A percentile compares a stretch with the other conserved stretches of the same genome.
phyloP scores from a whole-genome alignment of 495 filamentous ascomycete genomes.

The Umbilicaria muhlenbergii region DNA sequence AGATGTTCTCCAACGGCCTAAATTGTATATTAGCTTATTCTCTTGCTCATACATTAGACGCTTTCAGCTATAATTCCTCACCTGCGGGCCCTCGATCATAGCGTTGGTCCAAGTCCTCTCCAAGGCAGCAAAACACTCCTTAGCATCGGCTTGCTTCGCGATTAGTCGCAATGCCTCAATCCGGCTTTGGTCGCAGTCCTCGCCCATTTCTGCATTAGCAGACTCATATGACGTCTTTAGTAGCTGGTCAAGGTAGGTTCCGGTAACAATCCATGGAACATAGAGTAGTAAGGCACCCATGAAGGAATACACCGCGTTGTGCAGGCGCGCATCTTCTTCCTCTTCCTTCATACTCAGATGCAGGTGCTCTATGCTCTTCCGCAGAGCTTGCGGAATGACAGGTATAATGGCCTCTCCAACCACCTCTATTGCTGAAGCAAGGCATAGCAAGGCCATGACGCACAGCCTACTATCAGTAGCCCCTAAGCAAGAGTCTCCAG shows the following conservation, averaged over 20 bases:
- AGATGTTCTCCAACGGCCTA: constrained; percentile 54
- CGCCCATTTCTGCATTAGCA: constrained; percentile 36
- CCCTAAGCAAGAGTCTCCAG: constrained; percentile 58
- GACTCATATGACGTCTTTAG: constrained; percentile 55
- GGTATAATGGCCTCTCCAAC: constrained; percentile 74
- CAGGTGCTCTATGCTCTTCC: constrained; percentile 52
- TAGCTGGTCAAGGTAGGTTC: constrained; percentile 50
- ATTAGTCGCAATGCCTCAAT: constrained; percentile 51
- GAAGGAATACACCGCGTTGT: constrained; percentile 69
- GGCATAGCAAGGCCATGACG: constrained; percentile 68
- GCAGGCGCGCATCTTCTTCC: constrained; percentile 41
- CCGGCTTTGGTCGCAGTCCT: constrained; percentile 45
- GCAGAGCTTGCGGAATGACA: constrained; percentile 59
- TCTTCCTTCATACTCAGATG: constrained; percentile 39
- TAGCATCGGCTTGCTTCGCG: constrained; percentile 56
- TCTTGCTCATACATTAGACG: not conserved
- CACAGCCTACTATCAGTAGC: constrained; percentile 55
- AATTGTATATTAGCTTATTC: constrained; percentile 10
- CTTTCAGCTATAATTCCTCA: constrained; percentile 20
- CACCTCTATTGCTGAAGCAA: constrained; percentile 76
- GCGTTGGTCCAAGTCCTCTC: constrained; percentile 55
- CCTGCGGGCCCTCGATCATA: constrained; percentile 36
- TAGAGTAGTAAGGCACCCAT: constrained; percentile 62
- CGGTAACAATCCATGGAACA: constrained; percentile 74
- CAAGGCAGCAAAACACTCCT: constrained; percentile 50